phyloP scores from a whole-genome alignment of 306 rosid genomes.

The Spatholobus suberectus region DNA sequence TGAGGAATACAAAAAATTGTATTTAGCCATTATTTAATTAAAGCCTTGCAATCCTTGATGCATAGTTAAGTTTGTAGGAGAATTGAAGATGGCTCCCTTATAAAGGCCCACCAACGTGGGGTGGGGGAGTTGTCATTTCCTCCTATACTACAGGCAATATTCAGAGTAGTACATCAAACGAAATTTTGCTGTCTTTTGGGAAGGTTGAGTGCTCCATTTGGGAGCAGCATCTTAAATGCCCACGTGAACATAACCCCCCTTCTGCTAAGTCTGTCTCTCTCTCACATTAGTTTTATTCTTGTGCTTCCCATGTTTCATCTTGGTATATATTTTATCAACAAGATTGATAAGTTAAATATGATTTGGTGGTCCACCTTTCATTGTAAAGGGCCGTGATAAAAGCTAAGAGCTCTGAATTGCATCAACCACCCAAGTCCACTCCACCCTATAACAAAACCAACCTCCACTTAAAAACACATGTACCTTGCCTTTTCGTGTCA shows the following conservation, averaged over 20 bases:
- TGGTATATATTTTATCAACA: background rate
- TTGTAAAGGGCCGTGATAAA: background rate
- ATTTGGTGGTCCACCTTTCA: constrained; percentile 31
- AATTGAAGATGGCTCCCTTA: background rate
- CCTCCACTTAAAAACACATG: constrained; percentile 35
- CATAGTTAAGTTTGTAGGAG: background rate
- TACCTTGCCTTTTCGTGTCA: constrained; percentile 15
- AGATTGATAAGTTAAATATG: constrained; percentile 11
- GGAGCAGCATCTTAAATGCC: constrained; percentile 35
- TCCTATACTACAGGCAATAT: background rate
- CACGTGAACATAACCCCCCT: constrained; percentile 43
- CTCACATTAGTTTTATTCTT: background rate
- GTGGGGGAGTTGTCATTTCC: constrained; percentile 1
- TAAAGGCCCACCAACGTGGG: constrained; percentile 20
- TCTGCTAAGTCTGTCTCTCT: background rate
- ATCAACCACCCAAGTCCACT: constrained; percentile 46
- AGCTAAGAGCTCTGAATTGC: constrained; percentile 40
- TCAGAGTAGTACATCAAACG: background rate
- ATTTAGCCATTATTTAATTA: background rate
- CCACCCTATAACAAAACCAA: constrained; percentile 7
- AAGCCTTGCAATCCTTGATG: background rate
- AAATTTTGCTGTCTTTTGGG: constrained; percentile 23
- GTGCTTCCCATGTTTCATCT: constrained; percentile 17
- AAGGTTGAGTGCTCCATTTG: constrained; percentile 5
- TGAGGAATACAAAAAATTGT: background rate